Conservation (phyloP, 225 moss, liverwort and hornwort genomes). For the Bryoerythrophyllum caledonicum region DNA sequence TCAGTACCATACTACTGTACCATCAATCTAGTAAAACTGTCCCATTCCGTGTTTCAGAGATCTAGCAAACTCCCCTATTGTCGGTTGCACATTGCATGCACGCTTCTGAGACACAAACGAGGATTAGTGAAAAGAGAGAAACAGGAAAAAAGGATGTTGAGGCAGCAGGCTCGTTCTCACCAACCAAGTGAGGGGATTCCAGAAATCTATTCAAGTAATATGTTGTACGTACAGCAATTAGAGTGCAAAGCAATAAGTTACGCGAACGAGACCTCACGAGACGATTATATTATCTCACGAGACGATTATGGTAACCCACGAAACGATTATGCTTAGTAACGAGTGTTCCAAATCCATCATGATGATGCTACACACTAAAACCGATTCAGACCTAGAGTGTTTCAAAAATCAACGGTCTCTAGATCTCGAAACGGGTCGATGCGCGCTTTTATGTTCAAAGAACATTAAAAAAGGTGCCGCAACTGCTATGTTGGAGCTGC, state of each 20-base stretch:
- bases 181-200: background rate
- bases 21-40: background rate
- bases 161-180: too few species aligned
- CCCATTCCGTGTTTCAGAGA: background rate
- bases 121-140: background rate
- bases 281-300: background rate
- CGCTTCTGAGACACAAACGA: background rate
- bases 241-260: background rate
- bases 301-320: background rate
- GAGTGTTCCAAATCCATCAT: too few species aligned
- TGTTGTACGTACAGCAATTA: too few species aligned
- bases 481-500: background rate
- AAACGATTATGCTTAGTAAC: too few species aligned
- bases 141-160: too few species aligned
- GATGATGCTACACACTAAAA: too few species aligned
- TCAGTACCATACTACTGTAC: too few species aligned
- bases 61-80: background rate
- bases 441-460: background rate
- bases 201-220: background rate
- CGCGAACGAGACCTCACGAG: background rate
- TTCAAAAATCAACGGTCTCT: constrained; percentile 13
- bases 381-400: too few species aligned
- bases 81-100: too few species aligned
- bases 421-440: background rate
- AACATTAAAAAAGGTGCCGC: background rate